Evolutionary conservation across 2,329 filamentous ascomycete genomes (phyloP), one percentile per base, ranked within the genome.

Genomic region (Pseudogymnoascus sp.): DNA sequence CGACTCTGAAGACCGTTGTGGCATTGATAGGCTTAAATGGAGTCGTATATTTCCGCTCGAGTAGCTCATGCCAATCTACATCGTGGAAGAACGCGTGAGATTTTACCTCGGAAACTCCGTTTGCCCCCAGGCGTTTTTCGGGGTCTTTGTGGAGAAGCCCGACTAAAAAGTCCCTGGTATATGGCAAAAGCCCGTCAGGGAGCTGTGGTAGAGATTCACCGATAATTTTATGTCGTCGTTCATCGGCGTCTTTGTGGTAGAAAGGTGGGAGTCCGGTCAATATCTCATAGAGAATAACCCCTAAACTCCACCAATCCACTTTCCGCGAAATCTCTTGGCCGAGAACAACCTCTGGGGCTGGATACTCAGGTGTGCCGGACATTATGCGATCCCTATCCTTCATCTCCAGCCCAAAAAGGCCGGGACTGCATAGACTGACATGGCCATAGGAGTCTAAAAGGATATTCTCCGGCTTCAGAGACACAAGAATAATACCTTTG

Each of bases 201-300:
- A 92, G 92, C 81, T 97, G 96, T 74, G 95, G 91, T 59, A 97
- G 81, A 25, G 92, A 92, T 76, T 96, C 92, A 65, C 91, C 92
- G 61, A 96, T 80, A 71, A 97, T 97, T 83, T 97, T 97, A 75
- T 92, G 89, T 76, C 97, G 96, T 92, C 94, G 97, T 76, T 96
- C 92, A 76, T 97, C 97, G 66, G 91, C 95, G 78, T 96, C 95
- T 77, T 97, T 92, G 72, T 97, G 92, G 77, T 97, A 97, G 78
- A 97, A 97, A 0, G 93, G 92, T 28, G 92, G 92, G 50, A 97
- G 81, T 62, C 92, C 93, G 63, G 92, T 97, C 81, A 97, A 79
- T 92, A 97, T 97, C 79, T 97, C 92, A 75, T 96, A 97, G 40
- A 97, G 84, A 63, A 97, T 81, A 62, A 97, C 92, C 70, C 93